These are phyloP conservation scores for Aspergillus asperescens DNA, from an alignment of 495 filamentous ascomycete genomes.

Conservation along the genomic window DNA sequence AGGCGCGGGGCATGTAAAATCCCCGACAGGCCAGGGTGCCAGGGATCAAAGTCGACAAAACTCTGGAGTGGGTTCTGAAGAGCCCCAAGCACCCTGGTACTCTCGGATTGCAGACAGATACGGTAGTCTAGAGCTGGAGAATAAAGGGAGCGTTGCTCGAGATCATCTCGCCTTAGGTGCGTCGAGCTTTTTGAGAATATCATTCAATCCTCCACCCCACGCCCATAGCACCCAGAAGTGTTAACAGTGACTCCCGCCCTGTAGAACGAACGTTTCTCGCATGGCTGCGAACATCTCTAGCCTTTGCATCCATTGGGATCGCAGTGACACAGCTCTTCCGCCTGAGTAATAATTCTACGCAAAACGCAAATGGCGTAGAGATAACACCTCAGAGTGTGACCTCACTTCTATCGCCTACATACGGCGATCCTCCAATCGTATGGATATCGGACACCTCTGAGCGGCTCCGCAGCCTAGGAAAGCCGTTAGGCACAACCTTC, in stretches of 20 bases:
- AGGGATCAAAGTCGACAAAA: conserved; percentile 6
- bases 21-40: conserved; percentile 6
- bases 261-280: conserved; percentile 94
- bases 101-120: conserved; percentile 57
- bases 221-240: neutral
- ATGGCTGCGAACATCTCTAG: conserved; percentile 91
- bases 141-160: conserved; percentile 91
- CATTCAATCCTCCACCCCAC: conserved; percentile 13
- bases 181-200: conserved; percentile 17
- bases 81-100: conserved; percentile 43
- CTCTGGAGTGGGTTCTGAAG: conserved; percentile 11
- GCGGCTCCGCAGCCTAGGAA: conserved; percentile 73
- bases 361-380: conserved; percentile 5
- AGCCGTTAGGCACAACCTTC: conserved; percentile 91
- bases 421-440: conserved; percentile 16
- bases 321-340: conserved; percentile 95
- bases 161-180: conserved; percentile 92
- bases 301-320: conserved; percentile 94
- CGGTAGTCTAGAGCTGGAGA: conserved; percentile 84
- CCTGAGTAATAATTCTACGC: conserved; percentile 59
- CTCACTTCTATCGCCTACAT: conserved; percentile 21
- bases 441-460: conserved; percentile 15
- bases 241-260: conserved; percentile 1
- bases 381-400: conserved; percentile 13
- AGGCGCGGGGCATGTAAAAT: conserved; percentile 9